Conservation (phyloP, 2,329 filamentous ascomycete genomes). For the Xylariaceae sp. region DNA sequence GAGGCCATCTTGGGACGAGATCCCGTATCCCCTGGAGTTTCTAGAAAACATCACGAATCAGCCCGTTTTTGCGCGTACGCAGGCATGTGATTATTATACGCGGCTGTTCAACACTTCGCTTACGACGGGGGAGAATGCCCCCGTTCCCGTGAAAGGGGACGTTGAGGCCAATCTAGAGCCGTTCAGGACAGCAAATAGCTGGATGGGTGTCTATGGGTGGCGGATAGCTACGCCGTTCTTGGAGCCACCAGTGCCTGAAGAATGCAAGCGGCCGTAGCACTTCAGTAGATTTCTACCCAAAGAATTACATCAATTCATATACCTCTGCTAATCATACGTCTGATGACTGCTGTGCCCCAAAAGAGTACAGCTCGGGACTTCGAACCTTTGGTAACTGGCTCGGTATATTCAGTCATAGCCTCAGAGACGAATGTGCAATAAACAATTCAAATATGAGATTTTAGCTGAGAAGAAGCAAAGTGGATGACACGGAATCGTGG, state of each 20-base stretch:
- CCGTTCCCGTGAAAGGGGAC: constrained; percentile 31
- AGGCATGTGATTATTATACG: constrained; percentile 47
- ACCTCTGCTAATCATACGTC: too few relatives aligned
- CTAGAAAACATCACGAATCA: constrained; percentile 59
- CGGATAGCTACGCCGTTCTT: constrained; percentile 29
- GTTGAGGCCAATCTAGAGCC: constrained; percentile 34
- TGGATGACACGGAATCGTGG: too few relatives aligned
- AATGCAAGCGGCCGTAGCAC: neutral
- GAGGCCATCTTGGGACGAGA: constrained; percentile 6
- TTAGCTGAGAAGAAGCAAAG: too few relatives aligned
- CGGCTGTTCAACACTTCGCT: constrained; percentile 50
- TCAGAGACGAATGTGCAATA: too few relatives aligned
- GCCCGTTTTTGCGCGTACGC: constrained; percentile 47
- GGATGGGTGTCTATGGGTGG: constrained; percentile 29
- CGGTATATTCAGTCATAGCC: too few relatives aligned
- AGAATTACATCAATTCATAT: too few relatives aligned
- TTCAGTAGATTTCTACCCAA: too few relatives aligned
- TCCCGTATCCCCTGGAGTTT: constrained; percentile 45
- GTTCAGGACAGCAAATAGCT: constrained; percentile 18
- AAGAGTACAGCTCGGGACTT: too few relatives aligned
- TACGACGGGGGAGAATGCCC: constrained; percentile 35
- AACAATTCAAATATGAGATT: too few relatives aligned
- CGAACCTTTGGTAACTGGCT: too few relatives aligned
- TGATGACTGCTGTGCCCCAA: too few relatives aligned
- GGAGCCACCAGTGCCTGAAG: constrained; percentile 21